A percentile compares a stretch with the other conserved stretches of the same genome.
Conservation (phyloP, 2,329 filamentous ascomycete genomes). For the Graphilbum fragrans region DNA sequence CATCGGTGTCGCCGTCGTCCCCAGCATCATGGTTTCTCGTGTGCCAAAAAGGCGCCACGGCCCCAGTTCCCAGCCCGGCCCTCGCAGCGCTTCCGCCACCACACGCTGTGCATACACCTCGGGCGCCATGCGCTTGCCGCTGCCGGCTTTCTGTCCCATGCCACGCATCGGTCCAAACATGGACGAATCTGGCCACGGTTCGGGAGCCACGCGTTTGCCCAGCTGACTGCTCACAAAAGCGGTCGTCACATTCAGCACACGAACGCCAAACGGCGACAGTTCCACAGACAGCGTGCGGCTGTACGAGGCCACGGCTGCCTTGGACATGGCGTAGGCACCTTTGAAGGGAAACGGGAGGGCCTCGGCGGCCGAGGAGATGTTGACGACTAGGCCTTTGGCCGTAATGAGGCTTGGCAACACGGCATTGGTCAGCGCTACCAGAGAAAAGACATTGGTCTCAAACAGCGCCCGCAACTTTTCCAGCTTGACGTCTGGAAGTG, state of each 20-base stretch:
- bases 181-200: slow-evolving; percentile 29
- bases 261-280: slow-evolving; percentile 37
- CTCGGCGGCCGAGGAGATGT: slow-evolving; percentile 39
- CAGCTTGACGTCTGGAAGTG: slow-evolving; percentile 36
- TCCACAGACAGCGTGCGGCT: slow-evolving; percentile 40
- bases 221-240: slow-evolving; percentile 30
- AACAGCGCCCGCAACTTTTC: slow-evolving; percentile 38
- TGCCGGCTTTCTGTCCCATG: slow-evolving; percentile 11
- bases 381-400: slow-evolving; percentile 38
- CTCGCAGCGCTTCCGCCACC: slow-evolving; percentile 6
- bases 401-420: slow-evolving; percentile 36
- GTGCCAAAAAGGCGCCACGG: slow-evolving; percentile 9
- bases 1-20: slow-evolving; percentile 6
- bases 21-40: slow-evolving; percentile 10
- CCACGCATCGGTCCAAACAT: slow-evolving; percentile 30
- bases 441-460: slow-evolving; percentile 44
- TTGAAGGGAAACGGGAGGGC: slow-evolving; percentile 40
- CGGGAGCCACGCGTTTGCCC: slow-evolving; percentile 30
- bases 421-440: slow-evolving; percentile 39
- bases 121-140: slow-evolving; percentile 13
- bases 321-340: slow-evolving; percentile 37
- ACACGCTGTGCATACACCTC: slow-evolving; percentile 14
- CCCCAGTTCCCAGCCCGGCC: slow-evolving; percentile 7
- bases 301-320: slow-evolving; percentile 40
- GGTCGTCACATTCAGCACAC: slow-evolving; percentile 41